These are phyloP conservation scores for Hirsutella minnesotensis DNA, from an alignment of 2,329 filamentous ascomycete species.

Conservation along the genomic window DNA sequence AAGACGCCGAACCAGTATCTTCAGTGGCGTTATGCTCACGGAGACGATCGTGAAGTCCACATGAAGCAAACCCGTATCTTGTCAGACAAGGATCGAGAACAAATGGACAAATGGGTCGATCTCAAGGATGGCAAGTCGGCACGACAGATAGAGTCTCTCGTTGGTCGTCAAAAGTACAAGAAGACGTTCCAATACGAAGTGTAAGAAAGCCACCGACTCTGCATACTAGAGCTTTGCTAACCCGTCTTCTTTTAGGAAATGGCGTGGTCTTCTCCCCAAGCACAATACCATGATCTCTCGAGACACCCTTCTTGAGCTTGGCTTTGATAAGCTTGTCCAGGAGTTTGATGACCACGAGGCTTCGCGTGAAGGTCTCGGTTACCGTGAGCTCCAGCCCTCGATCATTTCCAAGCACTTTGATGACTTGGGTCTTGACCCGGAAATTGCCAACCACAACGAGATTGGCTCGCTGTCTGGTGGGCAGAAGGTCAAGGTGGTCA, in stretches of 20 bases:
- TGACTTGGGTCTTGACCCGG: slow-evolving; percentile 87
- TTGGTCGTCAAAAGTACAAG: slow-evolving; percentile 97
- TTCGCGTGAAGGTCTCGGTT: slow-evolving; percentile 94
- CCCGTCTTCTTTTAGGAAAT: slow-evolving; percentile 73
- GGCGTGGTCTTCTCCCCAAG: slow-evolving; percentile 80
- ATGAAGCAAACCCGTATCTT: slow-evolving; percentile 94
- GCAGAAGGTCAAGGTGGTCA: slow-evolving; percentile 97
- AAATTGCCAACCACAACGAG: slow-evolving; percentile 98
- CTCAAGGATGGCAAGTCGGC: slow-evolving; percentile 69
- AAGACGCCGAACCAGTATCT: slow-evolving; percentile 99
- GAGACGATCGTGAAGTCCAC: slow-evolving; percentile 91
- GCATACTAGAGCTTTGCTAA: no score
- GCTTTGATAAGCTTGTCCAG: slow-evolving; percentile 88
- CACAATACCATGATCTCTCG: slow-evolving; percentile 86
- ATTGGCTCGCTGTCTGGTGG: slow-evolving; percentile 93
- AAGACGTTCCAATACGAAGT: slow-evolving; percentile 98
- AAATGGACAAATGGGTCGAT: slow-evolving; percentile 87
- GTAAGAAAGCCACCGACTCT: slow-evolving; percentile 33
- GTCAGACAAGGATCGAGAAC: slow-evolving; percentile 70
- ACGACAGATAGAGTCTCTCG: slow-evolving; percentile 73
- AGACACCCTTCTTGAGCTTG: slow-evolving; percentile 75
- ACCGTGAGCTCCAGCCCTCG: slow-evolving; percentile 83
- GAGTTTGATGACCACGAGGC: slow-evolving; percentile 99
- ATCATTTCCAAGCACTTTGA: slow-evolving; percentile 98
- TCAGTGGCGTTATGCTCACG: slow-evolving; percentile 96